These are phyloP conservation scores for Skeletonema potamos DNA, from an alignment of 108 stramenopile genomes.

Conservation along the genomic window DNA sequence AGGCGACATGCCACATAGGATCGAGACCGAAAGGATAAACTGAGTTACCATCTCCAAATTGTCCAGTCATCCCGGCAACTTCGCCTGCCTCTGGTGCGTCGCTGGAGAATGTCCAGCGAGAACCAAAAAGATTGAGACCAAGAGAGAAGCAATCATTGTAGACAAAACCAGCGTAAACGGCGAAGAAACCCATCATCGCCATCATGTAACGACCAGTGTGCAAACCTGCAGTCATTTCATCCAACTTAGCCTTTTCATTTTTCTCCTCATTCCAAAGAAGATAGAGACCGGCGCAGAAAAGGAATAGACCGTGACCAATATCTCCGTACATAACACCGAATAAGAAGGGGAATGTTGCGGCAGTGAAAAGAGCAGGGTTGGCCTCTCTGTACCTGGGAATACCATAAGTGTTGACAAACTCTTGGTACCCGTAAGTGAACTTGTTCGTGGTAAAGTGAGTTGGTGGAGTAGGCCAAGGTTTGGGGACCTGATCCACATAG, in stretches of 20 bases:
- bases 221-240: constrained; percentile 86
- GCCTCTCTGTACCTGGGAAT: constrained; percentile 97
- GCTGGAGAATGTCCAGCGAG: constrained; percentile 80
- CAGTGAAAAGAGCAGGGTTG: constrained; percentile 98
- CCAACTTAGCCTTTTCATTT: constrained; percentile 74
- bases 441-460: constrained; percentile 97
- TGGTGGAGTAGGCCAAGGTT: constrained; percentile 95
- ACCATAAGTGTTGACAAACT: constrained; percentile 99
- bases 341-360: constrained; percentile 98
- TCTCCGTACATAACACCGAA: constrained; percentile 99
- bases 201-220: constrained; percentile 96
- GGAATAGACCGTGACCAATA: constrained; percentile 93
- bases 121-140: constrained; percentile 90
- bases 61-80: constrained; percentile 56
- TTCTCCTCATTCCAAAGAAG: constrained; percentile 82
- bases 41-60: constrained; percentile 76
- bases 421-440: constrained; percentile 95
- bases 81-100: constrained; percentile 74
- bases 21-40: constrained; percentile 98
- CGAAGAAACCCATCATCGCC: constrained; percentile 96
- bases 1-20: constrained; percentile 95
- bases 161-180: constrained; percentile 94
- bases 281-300: constrained; percentile 81
- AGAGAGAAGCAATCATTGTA: constrained; percentile 99
- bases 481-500: constrained; percentile 84